phyloP scores from a whole-genome alignment of 2,329 filamentous ascomycete genomes.

The Dactylellina haptotyla region DNA sequence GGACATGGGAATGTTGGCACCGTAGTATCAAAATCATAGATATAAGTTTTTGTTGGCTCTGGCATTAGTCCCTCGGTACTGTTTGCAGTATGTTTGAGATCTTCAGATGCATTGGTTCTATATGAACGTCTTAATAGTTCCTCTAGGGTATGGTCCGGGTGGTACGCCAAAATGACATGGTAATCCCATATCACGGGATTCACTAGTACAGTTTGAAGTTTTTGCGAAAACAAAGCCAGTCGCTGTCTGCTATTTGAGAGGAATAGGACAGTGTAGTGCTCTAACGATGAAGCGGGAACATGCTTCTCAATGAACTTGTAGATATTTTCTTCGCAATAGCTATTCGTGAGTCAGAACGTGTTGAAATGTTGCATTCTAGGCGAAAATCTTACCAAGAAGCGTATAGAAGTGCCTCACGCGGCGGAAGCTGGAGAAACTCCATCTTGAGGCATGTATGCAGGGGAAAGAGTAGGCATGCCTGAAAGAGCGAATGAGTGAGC shows the following conservation, averaged over 20 bases:
- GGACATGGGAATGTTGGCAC: conserved; percentile 54
- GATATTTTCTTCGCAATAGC: conserved; percentile 58
- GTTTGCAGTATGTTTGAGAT: neutral
- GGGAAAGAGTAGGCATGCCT: neutral
- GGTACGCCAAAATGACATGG: conserved; percentile 56
- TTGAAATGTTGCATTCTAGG: conserved; percentile 43
- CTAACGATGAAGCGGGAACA: conserved; percentile 33
- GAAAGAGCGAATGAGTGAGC: no score
- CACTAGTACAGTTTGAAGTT: neutral
- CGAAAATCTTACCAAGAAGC: conserved; percentile 38
- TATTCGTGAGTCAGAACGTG: conserved; percentile 15
- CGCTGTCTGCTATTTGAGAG: conserved; percentile 55
- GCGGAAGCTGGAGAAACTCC: conserved; percentile 45
- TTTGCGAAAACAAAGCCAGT: conserved; percentile 55
- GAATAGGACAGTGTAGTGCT: conserved; percentile 55
- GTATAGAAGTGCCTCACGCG: conserved; percentile 49
- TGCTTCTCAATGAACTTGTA: conserved; percentile 55
- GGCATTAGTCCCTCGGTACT: neutral
- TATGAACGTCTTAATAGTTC: conserved; percentile 14
- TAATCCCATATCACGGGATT: conserved; percentile 54
- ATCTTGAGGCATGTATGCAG: neutral
- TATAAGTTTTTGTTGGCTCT: conserved; percentile 32
- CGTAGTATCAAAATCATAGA: conserved; percentile 56
- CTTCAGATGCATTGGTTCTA: neutral
- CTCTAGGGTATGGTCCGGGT: conserved; percentile 30